These are phyloP conservation scores for Puccinia brachypodii DNA, from an alignment of 1,284 basidiomycete species.

Conservation along the genomic window DNA sequence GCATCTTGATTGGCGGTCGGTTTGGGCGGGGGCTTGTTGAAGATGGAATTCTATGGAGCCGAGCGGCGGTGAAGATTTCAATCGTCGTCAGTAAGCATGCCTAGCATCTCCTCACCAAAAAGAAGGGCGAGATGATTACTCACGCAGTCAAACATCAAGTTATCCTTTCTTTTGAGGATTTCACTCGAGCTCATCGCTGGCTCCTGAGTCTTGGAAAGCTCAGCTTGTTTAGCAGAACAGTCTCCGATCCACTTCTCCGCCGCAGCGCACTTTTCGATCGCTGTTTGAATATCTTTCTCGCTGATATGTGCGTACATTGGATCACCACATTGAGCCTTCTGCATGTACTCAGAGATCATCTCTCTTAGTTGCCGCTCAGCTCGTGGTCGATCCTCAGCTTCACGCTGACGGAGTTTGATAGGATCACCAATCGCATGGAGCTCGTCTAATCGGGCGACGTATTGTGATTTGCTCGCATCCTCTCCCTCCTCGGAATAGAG, in stretches of 20 bases:
- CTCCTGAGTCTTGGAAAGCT: constrained; percentile 80
- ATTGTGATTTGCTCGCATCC: constrained; percentile 86
- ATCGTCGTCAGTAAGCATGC: background rate
- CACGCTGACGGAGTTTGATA: constrained; percentile 74
- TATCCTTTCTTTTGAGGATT: constrained; percentile 82
- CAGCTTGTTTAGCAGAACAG: constrained; percentile 76
- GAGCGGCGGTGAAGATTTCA: background rate
- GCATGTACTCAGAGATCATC: constrained; percentile 76
- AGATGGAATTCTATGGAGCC: constrained; percentile 32
- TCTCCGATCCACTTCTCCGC: constrained; percentile 92
- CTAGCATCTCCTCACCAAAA: background rate
- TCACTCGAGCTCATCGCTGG: constrained; percentile 76
- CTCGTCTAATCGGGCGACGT: constrained; percentile 73
- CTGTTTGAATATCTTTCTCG: constrained; percentile 69
- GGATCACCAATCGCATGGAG: constrained; percentile 81
- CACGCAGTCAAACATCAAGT: constrained; percentile 65
- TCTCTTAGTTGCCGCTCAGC: constrained; percentile 75
- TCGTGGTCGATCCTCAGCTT: constrained; percentile 73
- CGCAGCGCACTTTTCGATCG: constrained; percentile 64
- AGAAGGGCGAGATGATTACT: background rate
- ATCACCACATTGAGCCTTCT: constrained; percentile 74
- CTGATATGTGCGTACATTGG: constrained; percentile 84
- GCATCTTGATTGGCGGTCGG: background rate
- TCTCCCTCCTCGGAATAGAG: constrained; percentile 92
- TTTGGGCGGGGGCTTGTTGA: constrained; percentile 46